Base-by-base conservation (phyloP, 345 rosid species). In the Eutrema yunnanense region DNA sequence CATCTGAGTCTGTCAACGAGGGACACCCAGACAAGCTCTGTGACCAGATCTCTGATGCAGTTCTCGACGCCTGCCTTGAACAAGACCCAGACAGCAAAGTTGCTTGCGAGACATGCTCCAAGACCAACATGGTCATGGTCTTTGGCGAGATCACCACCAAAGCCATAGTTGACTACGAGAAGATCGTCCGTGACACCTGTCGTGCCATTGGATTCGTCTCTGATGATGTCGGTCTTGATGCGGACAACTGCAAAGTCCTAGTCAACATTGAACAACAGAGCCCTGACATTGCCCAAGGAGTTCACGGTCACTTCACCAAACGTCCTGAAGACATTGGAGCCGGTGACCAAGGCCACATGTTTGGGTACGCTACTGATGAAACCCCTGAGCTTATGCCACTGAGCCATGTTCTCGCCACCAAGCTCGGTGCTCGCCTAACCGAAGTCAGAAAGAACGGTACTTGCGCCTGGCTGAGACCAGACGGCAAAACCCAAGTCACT, bases 191-290 rank as follows among this genome's bases (percentile, higher is more conserved):
- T 42, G 79, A 75, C 52, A 75, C 79, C 8, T 75, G 79, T 22
- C 79, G 79, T 2, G 43, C 42, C n/a, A 75, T 75, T 36, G 79
- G 79, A 4, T 75, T 75, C 19, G 49, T 75, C 34, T 69, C 79
- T 30, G 79, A 37, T 54, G 79, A 75, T 46, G 79, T 75, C 6
- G 79, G 79, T 62, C 79, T 75, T 16, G 79, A 75, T 2, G 79
- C 79, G 8, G 79, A 75, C 10, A 69, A 75, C 0, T 75, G 79
- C 69, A 75, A 68, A 67, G 79, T 75, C 32, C 55, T 75, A 1
- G 79, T 75, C n/a, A 66, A 68, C 74, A 75, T 75, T 34, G 78
- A 87, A 80, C 83, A 87, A 78, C 91, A 87, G 79, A 85, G 89
- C 75, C 92, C 92, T 4, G 92, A 87, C 54, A 75, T 69, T 75